Percentiles rank a stretch among this genome's conserved stretches.
These are phyloP conservation scores for Penicillium desertorum DNA, from an alignment of 495 filamentous ascomycete species.

Conservation along the genomic window DNA sequence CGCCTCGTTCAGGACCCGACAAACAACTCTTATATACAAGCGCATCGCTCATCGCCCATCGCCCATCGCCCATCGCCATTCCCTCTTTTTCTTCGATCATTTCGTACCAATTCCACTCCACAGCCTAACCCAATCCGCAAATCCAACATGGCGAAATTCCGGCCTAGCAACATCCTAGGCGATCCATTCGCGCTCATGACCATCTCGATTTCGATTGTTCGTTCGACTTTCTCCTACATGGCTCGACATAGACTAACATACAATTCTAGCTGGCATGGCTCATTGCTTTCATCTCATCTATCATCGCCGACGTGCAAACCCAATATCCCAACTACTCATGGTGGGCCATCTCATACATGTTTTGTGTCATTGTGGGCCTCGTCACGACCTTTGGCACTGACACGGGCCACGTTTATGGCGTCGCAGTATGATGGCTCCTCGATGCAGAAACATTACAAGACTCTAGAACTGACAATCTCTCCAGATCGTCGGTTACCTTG, in stretches of 20 bases:
- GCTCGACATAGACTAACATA: background rate
- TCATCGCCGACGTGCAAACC: slow-evolving; percentile 63
- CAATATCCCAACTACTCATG: slow-evolving; percentile 82
- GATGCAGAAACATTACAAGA: background rate
- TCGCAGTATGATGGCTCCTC: slow-evolving; percentile 61
- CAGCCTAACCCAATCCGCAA: slow-evolving; percentile 1
- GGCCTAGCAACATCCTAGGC: slow-evolving; percentile 84
- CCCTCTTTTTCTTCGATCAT: background rate
- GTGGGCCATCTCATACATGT: slow-evolving; percentile 84
- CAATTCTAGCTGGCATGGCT: slow-evolving; percentile 80
- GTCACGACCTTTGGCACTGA: slow-evolving; percentile 79
- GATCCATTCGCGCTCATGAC: slow-evolving; percentile 97
- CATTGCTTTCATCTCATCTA: slow-evolving; percentile 82
- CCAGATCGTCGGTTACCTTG: slow-evolving; percentile 80
- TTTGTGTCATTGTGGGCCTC: slow-evolving; percentile 77
- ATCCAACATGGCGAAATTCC: slow-evolving; percentile 59
- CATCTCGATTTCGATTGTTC: slow-evolving; percentile 84
- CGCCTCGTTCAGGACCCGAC: slow-evolving; percentile 1
- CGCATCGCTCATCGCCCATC: background rate
- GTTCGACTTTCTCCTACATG: slow-evolving; percentile 31
- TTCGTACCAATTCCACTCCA: background rate
- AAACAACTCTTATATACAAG: slow-evolving; percentile 7
- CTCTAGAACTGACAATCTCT: slow-evolving; percentile 17
- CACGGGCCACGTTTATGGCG: slow-evolving; percentile 78
- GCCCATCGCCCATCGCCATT: background rate